Base-by-base conservation (phyloP, 306 rosid genomes). In the Citrullus amarus region DNA sequence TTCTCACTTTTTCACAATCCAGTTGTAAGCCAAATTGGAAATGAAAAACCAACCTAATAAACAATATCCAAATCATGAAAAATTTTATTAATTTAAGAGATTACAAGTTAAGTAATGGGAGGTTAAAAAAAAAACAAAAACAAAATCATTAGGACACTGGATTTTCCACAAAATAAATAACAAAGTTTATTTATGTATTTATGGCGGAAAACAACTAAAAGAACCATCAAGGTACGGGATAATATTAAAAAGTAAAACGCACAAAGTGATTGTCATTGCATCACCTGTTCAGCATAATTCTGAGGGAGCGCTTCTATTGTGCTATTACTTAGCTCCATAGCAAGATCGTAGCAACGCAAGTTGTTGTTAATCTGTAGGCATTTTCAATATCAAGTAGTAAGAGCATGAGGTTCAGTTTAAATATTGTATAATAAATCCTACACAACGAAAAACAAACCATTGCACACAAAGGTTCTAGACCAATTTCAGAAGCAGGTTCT, bases 301-400 rank as follows among this genome's bases (percentile, higher is more conserved):
- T 82, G 93, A 43, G 99, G 97, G 86, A 95, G 96, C 77, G 99
- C 93, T 90, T 95, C 99, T 44, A 85, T 79, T 68, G 92, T 91
- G 88, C 93, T 87, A 82, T 81, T 95, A 87, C 97, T 95, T 12
- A 92, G 88, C 86, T 92, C 97, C 97, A 89, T 87, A 41, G 99
- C 99, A 76, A 95, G 97, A 87, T 95, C 97, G 85, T 95, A 92
- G 91, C 99, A 92, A 77, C 99, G 97, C 82, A 95, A 82, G 83
- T 95, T 95, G 88, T 95, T 95, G 89, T 95, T 95, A 73, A 95
- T 88, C 99, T 95, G 88, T 70, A 82, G 22, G 77, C 58, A 84
- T 77, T 28, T 53, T 53, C 56, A 44, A 81, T 51, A 69, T 74
- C 16, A 50, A 70, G 79, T 56, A 53, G 46, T 57, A 67, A 32